Base-by-base conservation (phyloP, 352 stramenopile genomes). In the Phytophthora tubulina region DNA sequence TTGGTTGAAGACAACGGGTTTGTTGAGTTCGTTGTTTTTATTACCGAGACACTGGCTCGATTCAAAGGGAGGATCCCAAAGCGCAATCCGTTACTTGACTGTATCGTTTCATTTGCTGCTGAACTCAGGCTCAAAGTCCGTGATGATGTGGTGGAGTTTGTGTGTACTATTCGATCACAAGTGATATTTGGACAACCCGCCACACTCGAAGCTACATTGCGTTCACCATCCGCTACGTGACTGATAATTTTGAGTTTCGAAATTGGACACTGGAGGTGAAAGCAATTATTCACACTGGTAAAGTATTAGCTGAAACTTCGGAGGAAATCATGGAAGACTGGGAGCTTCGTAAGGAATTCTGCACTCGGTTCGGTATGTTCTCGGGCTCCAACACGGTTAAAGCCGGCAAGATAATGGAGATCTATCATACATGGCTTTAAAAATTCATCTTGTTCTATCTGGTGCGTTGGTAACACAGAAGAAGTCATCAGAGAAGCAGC, bases 241-340 rank as follows among this genome's bases (percentile, higher is more conserved):
- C 11, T 17, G 50, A 60, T 8, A n/a, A 38, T 2, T 67, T 73
- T 31, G 5, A 63, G 1, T 7, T 35, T 5, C 15, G 17, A n/a
- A 67, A 68, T 13, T 64, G 57, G 57, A 73, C 50, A 7, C 27
- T 73, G 14, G 65, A 66, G 49, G 48, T 72, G 3, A 51, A 45
- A 17, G n/a, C 63, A 7, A 55, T 54, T 15, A 45, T 27, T 3
- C 60, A 61, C 17, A 55, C 7, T 5, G 49, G 60, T 17, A 11
- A 45, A n/a, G 2, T 33, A 13, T 66, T 65, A 17, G 49, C 54
- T 27, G 14, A 2, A 9, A 10, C 21, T 51, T 9, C 61, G 6
- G 8, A 65, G 1, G n/a, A 48, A 2, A 65, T 71, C 31, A 56
- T 64, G 32, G 1, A 15, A 5, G 35, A 61, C 3, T 71, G n/a